Base-by-base conservation (phyloP, 2,329 filamentous ascomycete genomes). In the Botrytis tulipae region DNA sequence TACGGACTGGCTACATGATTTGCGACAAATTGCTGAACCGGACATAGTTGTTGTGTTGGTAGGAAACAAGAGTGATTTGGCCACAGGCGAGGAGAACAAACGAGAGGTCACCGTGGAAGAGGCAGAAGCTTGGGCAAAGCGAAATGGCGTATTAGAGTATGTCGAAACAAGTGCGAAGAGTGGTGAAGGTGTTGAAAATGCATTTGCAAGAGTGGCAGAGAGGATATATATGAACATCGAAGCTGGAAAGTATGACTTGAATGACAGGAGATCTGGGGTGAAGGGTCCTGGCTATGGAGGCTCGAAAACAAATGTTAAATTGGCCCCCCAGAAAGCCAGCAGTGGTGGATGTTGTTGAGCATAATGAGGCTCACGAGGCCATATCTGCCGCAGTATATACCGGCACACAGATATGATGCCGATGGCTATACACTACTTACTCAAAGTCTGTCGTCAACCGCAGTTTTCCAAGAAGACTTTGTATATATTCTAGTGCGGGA, bases 211-310 rank as follows among this genome's bases (percentile, higher is more conserved):
- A 80, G 95, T 98, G 22, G 94, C 96, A 32, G 94, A 98, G 85
- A 88, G 95, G 82, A 98, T 99, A 85, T 97, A 97, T 81, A 91
- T 95, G 82, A 98, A 98, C 80, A 98, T 99, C 76, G 94, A 98
- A 85, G 93, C 93, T 1, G 96, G 96, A 18, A 82, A 80, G 70
- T 98, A 98, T 82, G 95, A 99, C 83, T 85, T 98, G 78, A 97
- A 97, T 81, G 95, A 98, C 82, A 88, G 95, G 80, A 89, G 95
- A 80, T 95, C 92, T 75, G 96, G 96, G 40, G 95, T 99, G 75
- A 98, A 98, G 83, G 91, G 91, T 71, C 83, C 91, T 77, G 83
- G 87, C 76, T 81, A 90, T 78, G 82, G 86, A 54, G 74, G 73
- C 79, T 85, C 73, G n/a, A 77, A 69, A 82, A 80, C 73, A 80